These are phyloP conservation scores for Colletotrichum horii DNA, from an alignment of 2,329 filamentous ascomycete species.

Conservation along the genomic window DNA sequence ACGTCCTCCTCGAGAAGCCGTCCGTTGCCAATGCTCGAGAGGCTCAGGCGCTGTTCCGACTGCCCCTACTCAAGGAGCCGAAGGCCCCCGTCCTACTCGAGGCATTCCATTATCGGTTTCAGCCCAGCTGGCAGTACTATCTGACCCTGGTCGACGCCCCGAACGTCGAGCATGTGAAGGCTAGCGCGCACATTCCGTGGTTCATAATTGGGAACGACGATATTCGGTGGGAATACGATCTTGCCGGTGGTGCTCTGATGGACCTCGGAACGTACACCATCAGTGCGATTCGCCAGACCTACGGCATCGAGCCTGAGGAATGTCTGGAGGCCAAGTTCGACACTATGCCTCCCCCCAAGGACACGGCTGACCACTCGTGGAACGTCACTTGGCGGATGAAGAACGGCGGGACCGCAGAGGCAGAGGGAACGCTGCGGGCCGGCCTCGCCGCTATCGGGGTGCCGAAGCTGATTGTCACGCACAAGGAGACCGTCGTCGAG, in stretches of 20 bases:
- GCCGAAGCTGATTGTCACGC: slow-evolving; percentile 28
- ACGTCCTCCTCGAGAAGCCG: slow-evolving; percentile 62
- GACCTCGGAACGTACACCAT: slow-evolving; percentile 46
- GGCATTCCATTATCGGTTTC: slow-evolving; percentile 57
- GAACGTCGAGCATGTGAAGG: slow-evolving; percentile 39
- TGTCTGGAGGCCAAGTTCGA: slow-evolving; percentile 37
- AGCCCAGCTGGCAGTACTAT: slow-evolving; percentile 52
- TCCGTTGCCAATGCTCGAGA: slow-evolving; percentile 50
- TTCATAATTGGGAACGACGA: slow-evolving; percentile 38
- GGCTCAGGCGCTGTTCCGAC: slow-evolving; percentile 47
- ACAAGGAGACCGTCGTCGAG: slow-evolving; percentile 11
- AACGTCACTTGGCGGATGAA: slow-evolving; percentile 42
- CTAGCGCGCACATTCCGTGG: slow-evolving; percentile 33
- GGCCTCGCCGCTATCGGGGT: neutral
- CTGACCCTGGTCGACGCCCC: slow-evolving; percentile 40
- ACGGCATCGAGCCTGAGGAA: slow-evolving; percentile 40
- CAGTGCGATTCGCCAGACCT: slow-evolving; percentile 41
- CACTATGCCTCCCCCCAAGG: slow-evolving; percentile 32
- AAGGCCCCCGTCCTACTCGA: slow-evolving; percentile 54
- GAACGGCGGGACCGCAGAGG: slow-evolving; percentile 39
- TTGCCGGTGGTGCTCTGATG: slow-evolving; percentile 47
- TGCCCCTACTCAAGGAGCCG: slow-evolving; percentile 34
- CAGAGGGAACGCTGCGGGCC: slow-evolving; percentile 30
- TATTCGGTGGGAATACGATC: slow-evolving; percentile 47
- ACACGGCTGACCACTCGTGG: slow-evolving; percentile 38